A percentile compares a stretch with the other conserved stretches of the same genome.
Evolutionary conservation across 345 rosid species (phyloP).

Genomic region (Ceriops decandra): DNA sequence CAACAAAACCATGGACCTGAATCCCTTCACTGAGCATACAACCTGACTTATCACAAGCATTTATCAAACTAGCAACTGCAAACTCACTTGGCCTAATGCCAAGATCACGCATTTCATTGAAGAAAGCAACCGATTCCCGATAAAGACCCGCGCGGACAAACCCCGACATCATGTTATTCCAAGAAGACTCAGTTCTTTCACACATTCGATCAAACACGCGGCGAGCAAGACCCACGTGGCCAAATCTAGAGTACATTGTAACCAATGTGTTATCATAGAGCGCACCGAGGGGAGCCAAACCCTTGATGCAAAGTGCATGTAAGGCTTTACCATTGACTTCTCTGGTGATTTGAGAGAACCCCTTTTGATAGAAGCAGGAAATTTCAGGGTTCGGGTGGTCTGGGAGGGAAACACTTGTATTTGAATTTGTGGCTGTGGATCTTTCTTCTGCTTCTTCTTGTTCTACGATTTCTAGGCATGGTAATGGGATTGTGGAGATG

Average conservation of each 20-base stretch:
- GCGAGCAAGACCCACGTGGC: constrained; percentile 39
- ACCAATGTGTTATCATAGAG: constrained; percentile 63
- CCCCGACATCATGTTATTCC: constrained; percentile 83
- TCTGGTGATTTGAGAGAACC: constrained; percentile 67
- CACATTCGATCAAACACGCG: constrained; percentile 70
- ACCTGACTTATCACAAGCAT: constrained; percentile 67
- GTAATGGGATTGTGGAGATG: constrained; percentile 30
- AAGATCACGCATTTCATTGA: constrained; percentile 37
- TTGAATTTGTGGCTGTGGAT: constrained; percentile 4
- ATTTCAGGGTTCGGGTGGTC: constrained; percentile 60
- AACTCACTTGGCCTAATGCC: constrained; percentile 55
- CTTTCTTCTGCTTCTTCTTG: constrained; percentile 10
- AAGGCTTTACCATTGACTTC: constrained; percentile 56
- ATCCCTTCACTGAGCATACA: constrained; percentile 57
- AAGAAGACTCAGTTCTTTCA: constrained; percentile 64
- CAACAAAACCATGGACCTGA: constrained; percentile 60
- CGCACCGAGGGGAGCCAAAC: constrained; percentile 39
- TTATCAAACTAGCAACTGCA: constrained; percentile 64
- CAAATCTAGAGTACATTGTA: constrained; percentile 58
- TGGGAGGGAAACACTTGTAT: constrained; percentile 32
- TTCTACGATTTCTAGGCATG: constrained; percentile 23
- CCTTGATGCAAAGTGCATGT: constrained; percentile 68
- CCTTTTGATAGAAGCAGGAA: constrained; percentile 58
- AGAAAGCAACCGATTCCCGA: constrained; percentile 41
- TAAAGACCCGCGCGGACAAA: constrained; percentile 50